Evolutionary conservation across 805 yeast species (phyloP), one percentile per base, ranked within the genome.

Genomic region (Pichia occidentalis): DNA sequence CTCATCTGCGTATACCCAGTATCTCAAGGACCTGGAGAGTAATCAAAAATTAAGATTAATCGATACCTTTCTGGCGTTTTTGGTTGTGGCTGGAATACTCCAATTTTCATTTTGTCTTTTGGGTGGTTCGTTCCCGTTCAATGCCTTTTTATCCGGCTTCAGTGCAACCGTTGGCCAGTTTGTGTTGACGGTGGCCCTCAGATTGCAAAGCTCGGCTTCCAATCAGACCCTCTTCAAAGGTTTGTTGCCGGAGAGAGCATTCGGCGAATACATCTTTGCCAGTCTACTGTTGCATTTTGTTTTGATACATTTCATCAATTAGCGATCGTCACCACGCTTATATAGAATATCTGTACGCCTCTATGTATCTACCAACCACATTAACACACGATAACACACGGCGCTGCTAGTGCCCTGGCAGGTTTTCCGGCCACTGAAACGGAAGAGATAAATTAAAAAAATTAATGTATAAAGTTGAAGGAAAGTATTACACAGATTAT

Each of bases 131-230:
- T 92, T 82, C 73, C 99, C 99, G 13, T 92, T 92, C 73, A 92
- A 92, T 63, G 97, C 96, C 18, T 92, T 92, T 57, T 70, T 92
- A 43, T 90, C 95, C 16, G 97, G 97, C 1, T 92, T 92, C 57
- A 74, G 82, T 39, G 68, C 86, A 17, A 85, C 97, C 31, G 97
- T 92, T 35, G 97, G 95, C 11, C 97, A 92, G 61, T 92, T 92
- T 59, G 97, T 92, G 19, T 71, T 92, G 46, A 77, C 94, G 10
- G 85, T 84, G 29, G 72, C 84, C 44, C 67, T 92, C 53, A 71
- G 97, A 54, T 70, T 90, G 53, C 97, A 88, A 56, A 67, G 42
- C 61, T 67, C 43, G 51, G 67, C 31, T 52, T 54, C 36, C 13
- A 42, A 47, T 33, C 40, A 42, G 16, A 27, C 36, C 5, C 30